Conservation (phyloP, 2,329 filamentous ascomycete species). For the Mycogone perniciosa region DNA sequence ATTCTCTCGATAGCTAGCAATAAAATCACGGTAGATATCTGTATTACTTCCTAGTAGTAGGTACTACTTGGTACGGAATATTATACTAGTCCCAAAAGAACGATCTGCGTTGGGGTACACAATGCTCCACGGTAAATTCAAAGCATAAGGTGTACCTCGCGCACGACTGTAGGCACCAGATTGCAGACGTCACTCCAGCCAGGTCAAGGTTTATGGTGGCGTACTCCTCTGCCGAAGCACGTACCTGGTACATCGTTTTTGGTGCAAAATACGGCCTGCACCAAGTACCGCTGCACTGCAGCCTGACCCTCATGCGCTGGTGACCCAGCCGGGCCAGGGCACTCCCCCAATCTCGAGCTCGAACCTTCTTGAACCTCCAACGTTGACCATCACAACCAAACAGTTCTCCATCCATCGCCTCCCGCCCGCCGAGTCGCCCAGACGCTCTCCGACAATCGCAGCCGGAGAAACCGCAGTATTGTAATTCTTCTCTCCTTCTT, state of each 20-base stretch:
- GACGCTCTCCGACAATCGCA: slow-evolving; percentile 9
- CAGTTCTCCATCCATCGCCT: slow-evolving; percentile 5
- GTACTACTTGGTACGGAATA: too few species aligned
- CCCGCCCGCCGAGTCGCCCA: slow-evolving; percentile 1
- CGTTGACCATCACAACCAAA: slow-evolving; percentile 15
- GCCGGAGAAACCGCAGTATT: not conserved
- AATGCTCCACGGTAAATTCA: not conserved
- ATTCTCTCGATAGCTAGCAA: not conserved
- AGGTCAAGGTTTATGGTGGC: slow-evolving; percentile 5
- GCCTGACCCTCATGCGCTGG: slow-evolving; percentile 10
- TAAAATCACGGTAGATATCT: too few species aligned
- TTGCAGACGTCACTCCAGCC: slow-evolving; percentile 19
- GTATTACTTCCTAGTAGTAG: too few species aligned
- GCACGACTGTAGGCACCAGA: slow-evolving; percentile 13
- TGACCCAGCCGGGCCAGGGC: slow-evolving; percentile 11
- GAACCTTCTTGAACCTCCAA: slow-evolving; percentile 27
- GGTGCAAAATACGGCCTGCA: not conserved
- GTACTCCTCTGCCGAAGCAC: slow-evolving; percentile 5
- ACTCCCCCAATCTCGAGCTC: slow-evolving; percentile 24
- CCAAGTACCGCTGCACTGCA: slow-evolving; percentile 17
- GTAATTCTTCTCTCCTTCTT: not conserved
- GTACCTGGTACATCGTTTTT: slow-evolving; percentile 19
- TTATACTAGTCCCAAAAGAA: too few species aligned
- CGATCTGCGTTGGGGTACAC: not conserved
- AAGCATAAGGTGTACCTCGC: not conserved